Conservation (phyloP, 768 basidiomycete species). For the Mrakia gelida region DNA sequence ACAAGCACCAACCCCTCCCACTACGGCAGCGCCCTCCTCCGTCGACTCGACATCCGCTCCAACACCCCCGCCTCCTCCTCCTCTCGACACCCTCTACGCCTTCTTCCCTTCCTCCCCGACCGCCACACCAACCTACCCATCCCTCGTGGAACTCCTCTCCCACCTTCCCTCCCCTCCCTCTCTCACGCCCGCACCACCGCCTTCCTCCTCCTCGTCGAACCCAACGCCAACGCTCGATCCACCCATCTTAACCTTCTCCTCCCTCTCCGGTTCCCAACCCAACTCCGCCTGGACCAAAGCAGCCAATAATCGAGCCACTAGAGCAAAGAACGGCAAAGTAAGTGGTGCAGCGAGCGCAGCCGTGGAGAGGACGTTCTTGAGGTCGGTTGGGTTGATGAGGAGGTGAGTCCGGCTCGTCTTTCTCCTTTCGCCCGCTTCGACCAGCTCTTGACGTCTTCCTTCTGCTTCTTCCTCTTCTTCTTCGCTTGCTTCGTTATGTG, state of each 20-base stretch:
- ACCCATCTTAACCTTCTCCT: neutral
- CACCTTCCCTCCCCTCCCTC: neutral
- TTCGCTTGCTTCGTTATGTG: no score
- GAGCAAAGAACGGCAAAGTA: no score
- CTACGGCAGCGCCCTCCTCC: neutral
- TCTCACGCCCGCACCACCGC: neutral
- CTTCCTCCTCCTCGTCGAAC: neutral
- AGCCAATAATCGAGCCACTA: neutral
- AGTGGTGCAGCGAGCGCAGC: neutral
- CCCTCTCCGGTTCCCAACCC: neutral
- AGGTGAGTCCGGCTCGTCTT: neutral
- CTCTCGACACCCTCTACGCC: conserved; percentile 1
- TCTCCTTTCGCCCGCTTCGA: no score
- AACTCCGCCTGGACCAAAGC: neutral
- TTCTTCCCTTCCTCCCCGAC: neutral
- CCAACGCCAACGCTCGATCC: neutral
- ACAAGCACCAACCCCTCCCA: neutral
- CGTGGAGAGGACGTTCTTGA: neutral
- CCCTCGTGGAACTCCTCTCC: neutral
- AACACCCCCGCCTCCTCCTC: neutral
- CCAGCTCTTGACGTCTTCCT: no score
- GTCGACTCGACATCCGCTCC: neutral
- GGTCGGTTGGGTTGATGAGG: neutral
- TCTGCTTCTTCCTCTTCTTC: no score
- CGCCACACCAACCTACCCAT: neutral